These are phyloP conservation scores for Secale cereale DNA, from an alignment of 176 grass and related monocot species.

Conservation along the genomic window DNA sequence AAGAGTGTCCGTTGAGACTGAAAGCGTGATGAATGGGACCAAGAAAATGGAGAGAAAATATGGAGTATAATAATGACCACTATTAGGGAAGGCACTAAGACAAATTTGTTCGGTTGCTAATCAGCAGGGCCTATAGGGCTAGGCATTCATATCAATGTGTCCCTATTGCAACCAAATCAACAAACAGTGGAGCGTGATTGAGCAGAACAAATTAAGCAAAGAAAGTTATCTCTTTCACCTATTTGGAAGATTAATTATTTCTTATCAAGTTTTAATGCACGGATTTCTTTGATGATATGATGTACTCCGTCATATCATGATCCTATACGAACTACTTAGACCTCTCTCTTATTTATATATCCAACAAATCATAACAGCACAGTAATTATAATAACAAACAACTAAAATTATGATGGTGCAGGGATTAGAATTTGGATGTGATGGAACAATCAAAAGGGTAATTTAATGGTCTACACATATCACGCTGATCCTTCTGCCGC, in stretches of 20 bases:
- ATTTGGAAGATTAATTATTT: constrained; percentile 17
- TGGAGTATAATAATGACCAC: constrained; percentile 30
- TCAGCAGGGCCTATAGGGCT: constrained; percentile 2
- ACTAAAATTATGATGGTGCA: constrained; percentile 22
- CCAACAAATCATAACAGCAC: constrained; percentile 36
- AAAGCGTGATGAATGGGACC: constrained; percentile 23
- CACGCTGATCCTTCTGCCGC: constrained; percentile 40
- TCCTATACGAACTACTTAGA: constrained; percentile 32
- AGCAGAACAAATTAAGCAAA: not conserved
- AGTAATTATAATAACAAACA: constrained; percentile 10
- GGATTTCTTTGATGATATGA: not conserved
- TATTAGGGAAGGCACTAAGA: constrained; percentile 15
- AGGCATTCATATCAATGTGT: constrained; percentile 26
- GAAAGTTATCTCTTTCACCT: constrained; percentile 21
- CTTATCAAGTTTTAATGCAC: constrained; percentile 13
- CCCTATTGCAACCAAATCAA: constrained; percentile 34
- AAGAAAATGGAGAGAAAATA: constrained; percentile 35
- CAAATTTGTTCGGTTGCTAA: constrained; percentile 33
- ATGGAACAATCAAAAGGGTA: constrained; percentile 40
- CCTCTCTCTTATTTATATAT: constrained; percentile 6
- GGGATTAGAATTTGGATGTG: constrained; percentile 43
- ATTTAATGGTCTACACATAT: constrained; percentile 55
- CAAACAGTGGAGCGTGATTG: constrained; percentile 3
- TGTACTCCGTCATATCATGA: constrained; percentile 28
- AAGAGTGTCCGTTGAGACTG: constrained; percentile 12